These are phyloP conservation scores for Salvia splendens DNA, from an alignment of 257 asterid species.

Conservation along the genomic window DNA sequence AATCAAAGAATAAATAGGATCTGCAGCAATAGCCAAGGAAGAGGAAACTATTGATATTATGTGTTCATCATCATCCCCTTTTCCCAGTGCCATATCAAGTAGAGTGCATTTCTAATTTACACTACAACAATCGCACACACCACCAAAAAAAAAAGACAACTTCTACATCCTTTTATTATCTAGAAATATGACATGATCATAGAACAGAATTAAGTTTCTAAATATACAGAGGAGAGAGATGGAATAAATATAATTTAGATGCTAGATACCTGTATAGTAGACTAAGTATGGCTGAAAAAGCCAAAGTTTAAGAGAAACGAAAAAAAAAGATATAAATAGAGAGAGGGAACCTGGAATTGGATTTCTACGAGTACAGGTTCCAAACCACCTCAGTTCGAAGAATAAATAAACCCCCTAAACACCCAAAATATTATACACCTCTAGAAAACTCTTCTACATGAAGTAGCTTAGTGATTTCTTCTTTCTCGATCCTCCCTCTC, in stretches of 20 bases:
- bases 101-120: not conserved
- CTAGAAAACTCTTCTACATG: conserved; percentile 44
- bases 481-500: conserved; percentile 86
- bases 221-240: conserved; percentile 31
- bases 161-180: not conserved
- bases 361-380: conserved; percentile 31
- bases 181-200: not conserved
- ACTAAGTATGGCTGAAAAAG: conserved; percentile 38
- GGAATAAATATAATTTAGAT: conserved; percentile 9
- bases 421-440: conserved; percentile 36
- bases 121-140: not conserved
- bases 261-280: conserved; percentile 29
- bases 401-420: conserved; percentile 22
- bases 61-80: no score
- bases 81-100: no score
- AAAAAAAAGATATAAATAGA: conserved; percentile 1
- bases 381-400: conserved; percentile 21
- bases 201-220: conserved; percentile 28
- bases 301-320: conserved; percentile 9
- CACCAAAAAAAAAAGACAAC: not conserved
- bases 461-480: conserved; percentile 72
- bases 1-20: no score
- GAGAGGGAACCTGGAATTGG: conserved; percentile 45
- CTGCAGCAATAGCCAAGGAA: no score
- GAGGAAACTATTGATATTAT: no score